Percentiles rank a stretch among this genome's conserved stretches.
These are phyloP conservation scores for Venturia nashicola DNA, from an alignment of 2,329 filamentous ascomycete species.

Conservation along the genomic window DNA sequence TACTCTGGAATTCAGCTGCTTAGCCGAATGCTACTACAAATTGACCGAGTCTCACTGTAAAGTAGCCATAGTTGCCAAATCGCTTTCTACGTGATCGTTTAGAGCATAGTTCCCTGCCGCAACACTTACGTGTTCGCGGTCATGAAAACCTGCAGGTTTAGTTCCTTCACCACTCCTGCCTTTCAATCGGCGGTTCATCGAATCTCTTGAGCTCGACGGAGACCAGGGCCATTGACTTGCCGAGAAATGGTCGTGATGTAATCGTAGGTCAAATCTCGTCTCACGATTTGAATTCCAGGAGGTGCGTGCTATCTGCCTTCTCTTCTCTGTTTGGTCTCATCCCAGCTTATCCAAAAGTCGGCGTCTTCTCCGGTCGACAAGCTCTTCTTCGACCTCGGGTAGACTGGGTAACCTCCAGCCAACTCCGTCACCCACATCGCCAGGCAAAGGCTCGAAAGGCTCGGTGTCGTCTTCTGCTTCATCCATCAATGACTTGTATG, in stretches of 20 bases:
- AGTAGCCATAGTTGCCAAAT: not conserved
- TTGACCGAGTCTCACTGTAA: not conserved
- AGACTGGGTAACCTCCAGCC: constrained; percentile 74
- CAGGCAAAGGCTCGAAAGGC: constrained; percentile 73
- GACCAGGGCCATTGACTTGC: not conserved
- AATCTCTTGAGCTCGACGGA: not conserved
- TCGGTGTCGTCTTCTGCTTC: constrained; percentile 30
- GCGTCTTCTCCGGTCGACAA: constrained; percentile 73
- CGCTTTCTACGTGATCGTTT: not conserved
- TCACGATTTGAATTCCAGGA: not conserved
- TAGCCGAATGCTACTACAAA: not conserved
- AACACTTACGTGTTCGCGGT: rapidly evolving
- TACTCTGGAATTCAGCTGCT: not conserved
- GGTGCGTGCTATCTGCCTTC: not conserved
- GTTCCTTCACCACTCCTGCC: not conserved
- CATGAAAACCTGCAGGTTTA: not conserved
- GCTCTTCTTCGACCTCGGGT: constrained; percentile 87
- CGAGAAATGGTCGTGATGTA: not conserved
- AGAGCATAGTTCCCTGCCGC: not conserved
- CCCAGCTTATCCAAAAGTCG: constrained; percentile 73
- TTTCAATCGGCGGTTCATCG: not conserved
- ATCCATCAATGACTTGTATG: constrained; percentile 53
- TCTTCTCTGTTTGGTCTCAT: constrained; percentile 14
- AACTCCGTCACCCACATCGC: constrained; percentile 71
- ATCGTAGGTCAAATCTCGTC: not conserved